phyloP scores from a whole-genome alignment of 129 eudicot genomes.

The Helianthus annuus region DNA sequence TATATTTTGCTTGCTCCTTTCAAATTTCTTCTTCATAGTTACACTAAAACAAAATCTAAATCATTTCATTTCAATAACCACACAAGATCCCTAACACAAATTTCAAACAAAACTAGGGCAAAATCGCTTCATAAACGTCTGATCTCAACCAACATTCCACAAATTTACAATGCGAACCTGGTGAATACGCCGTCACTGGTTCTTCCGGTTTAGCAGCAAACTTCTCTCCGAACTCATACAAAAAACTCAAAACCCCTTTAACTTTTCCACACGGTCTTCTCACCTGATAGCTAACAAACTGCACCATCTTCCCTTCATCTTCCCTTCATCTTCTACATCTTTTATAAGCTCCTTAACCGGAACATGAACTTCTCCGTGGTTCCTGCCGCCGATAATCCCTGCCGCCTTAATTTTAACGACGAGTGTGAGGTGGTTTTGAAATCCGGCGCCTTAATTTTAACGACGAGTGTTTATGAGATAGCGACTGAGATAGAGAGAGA shows the following conservation, averaged over 20 bases:
- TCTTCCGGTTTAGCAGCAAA: conserved; percentile 11
- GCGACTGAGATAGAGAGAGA: too few relatives aligned
- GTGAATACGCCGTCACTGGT: conserved; percentile 41
- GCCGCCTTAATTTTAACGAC: conserved; percentile 38
- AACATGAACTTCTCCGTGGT: conserved; percentile 49
- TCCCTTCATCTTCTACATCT: conserved; percentile 4
- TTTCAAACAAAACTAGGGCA: conserved; percentile 6
- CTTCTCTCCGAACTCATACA: conserved; percentile 43
- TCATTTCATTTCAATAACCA: conserved; percentile 14
- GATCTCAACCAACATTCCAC: conserved; percentile 11
- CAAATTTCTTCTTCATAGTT: neutral
- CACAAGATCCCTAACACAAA: conserved; percentile 4
- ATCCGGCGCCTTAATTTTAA: conserved; percentile 39
- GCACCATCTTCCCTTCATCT: too few relatives aligned
- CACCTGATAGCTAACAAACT: conserved; percentile 49
- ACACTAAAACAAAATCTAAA: neutral
- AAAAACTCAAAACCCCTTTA: conserved; percentile 44
- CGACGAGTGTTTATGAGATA: too few relatives aligned
- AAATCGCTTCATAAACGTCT: neutral
- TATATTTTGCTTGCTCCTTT: neutral
- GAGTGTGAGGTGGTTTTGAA: conserved; percentile 32
- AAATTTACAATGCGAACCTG: conserved; percentile 2
- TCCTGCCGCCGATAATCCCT: conserved; percentile 44
- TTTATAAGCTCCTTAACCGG: conserved; percentile 47
- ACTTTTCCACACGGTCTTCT: conserved; percentile 44